These are phyloP conservation scores for Beauveria varroae DNA, from an alignment of 2,329 filamentous ascomycete species.

Conservation along the genomic window DNA sequence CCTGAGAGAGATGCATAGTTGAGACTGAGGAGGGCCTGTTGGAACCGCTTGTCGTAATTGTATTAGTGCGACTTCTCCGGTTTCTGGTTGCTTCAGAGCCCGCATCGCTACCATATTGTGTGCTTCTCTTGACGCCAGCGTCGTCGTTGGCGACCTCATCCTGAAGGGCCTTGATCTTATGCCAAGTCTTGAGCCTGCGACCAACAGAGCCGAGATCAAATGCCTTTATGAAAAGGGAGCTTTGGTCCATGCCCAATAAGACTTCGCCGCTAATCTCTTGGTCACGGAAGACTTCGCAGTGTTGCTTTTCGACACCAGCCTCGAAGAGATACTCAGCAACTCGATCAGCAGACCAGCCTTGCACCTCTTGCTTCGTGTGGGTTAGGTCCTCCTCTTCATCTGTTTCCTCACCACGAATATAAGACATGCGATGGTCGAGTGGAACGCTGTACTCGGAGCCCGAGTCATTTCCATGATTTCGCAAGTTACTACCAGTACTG, in stretches of 20 bases:
- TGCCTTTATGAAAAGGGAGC: constrained; percentile 89
- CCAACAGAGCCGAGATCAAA: constrained; percentile 91
- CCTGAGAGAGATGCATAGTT: constrained; percentile 44
- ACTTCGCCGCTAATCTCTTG: constrained; percentile 96
- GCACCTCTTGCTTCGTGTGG: constrained; percentile 67
- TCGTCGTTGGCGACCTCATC: constrained; percentile 64
- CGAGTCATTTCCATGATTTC: constrained; percentile 60
- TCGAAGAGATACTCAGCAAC: constrained; percentile 87
- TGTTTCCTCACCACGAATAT: constrained; percentile 89
- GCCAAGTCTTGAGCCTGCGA: constrained; percentile 85
- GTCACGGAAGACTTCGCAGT: constrained; percentile 90
- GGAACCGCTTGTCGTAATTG: constrained; percentile 41
- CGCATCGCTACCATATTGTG: constrained; percentile 50
- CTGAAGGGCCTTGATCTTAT: constrained; percentile 88
- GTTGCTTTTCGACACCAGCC: constrained; percentile 74
- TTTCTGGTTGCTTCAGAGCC: constrained; percentile 47
- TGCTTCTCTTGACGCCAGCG: constrained; percentile 40
- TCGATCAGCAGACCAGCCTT: constrained; percentile 69
- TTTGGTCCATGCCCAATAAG: constrained; percentile 88
- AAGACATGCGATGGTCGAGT: constrained; percentile 70
- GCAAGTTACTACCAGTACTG: constrained; percentile 38
- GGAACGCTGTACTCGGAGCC: constrained; percentile 86
- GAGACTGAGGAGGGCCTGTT: constrained; percentile 41
- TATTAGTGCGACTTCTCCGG: constrained; percentile 49
- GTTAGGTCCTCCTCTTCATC: constrained; percentile 80